Evolutionary conservation across 768 basidiomycete genomes (phyloP).

Genomic region (Roridomyces roridus): DNA sequence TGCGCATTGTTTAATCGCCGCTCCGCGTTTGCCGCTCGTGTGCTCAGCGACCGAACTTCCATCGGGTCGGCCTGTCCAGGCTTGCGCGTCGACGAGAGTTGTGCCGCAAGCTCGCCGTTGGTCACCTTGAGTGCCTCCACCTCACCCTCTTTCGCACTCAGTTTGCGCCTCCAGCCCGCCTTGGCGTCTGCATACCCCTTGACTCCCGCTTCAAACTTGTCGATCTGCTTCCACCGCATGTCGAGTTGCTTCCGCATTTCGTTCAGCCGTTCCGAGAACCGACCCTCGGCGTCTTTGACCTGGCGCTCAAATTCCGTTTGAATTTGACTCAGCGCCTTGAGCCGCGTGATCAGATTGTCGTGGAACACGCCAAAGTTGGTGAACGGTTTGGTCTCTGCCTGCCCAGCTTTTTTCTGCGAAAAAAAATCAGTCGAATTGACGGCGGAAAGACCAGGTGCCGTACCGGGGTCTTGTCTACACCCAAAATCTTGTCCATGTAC

Average conservation of each 20-base stretch:
- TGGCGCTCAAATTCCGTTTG: constrained; percentile 88
- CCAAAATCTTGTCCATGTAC: constrained; percentile 93
- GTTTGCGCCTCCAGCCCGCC: constrained; percentile 81
- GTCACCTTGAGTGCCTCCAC: constrained; percentile 87
- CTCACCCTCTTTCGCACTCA: constrained; percentile 86
- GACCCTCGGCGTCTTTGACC: constrained; percentile 76
- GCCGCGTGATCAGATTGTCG: constrained; percentile 87
- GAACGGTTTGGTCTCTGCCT: constrained; percentile 89
- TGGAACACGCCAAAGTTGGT: constrained; percentile 95
- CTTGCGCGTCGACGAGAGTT: constrained; percentile 67
- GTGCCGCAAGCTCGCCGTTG: constrained; percentile 75
- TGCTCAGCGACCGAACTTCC: constrained; percentile 72
- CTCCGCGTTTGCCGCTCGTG: constrained; percentile 85
- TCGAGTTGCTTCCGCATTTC: constrained; percentile 90
- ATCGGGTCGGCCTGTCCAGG: constrained; percentile 65
- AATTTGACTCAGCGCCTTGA: constrained; percentile 85
- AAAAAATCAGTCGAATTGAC: background rate
- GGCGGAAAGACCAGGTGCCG: constrained; percentile 32
- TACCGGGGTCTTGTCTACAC: constrained; percentile 86
- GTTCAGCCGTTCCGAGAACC: constrained; percentile 73
- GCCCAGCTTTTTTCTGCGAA: constrained; percentile 71
- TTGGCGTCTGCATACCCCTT: constrained; percentile 86
- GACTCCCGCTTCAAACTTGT: constrained; percentile 88
- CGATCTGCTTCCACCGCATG: constrained; percentile 87
- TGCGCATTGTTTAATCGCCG: constrained; percentile 84